Percentiles rank a stretch among this genome's conserved stretches.
Conservation (phyloP, 2,329 filamentous ascomycete species). For the Knoxdaviesia capensis region DNA sequence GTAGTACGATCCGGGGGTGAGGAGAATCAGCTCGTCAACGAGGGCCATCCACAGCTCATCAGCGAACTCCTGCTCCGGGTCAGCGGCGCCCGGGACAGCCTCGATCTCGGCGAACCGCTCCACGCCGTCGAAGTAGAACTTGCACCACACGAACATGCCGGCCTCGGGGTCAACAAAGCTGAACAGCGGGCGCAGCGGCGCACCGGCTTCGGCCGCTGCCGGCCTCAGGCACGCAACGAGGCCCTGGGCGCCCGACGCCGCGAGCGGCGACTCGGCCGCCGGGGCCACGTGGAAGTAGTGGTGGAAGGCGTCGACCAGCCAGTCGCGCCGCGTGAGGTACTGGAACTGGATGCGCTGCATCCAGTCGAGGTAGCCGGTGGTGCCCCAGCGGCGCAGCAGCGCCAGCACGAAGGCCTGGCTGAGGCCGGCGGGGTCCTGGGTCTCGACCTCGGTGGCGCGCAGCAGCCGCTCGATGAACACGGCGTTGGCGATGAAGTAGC, state of each 20-base stretch:
- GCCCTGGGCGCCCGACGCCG: constrained; percentile 4
- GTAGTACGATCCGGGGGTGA: constrained; percentile 13
- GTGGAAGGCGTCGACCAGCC: constrained; percentile 35
- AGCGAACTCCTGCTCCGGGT: constrained; percentile 9
- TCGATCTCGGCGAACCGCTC: constrained; percentile 8
- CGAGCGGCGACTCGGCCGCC: constrained; percentile 6
- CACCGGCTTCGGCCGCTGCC: neutral
- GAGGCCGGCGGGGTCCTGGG: constrained; percentile 49
- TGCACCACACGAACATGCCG: constrained; percentile 14
- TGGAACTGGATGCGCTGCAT: constrained; percentile 46
- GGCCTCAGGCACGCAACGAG: constrained; percentile 7
- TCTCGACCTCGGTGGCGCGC: constrained; percentile 23
- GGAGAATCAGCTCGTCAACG: constrained; percentile 8
- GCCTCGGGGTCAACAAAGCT: constrained; percentile 11
- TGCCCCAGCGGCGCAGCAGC: constrained; percentile 43
- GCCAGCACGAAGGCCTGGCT: constrained; percentile 23
- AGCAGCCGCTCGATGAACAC: constrained; percentile 11
- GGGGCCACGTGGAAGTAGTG: constrained; percentile 6
- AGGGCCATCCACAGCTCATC: constrained; percentile 7
- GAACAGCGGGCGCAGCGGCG: constrained; percentile 8
- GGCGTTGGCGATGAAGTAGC: constrained; percentile 33
- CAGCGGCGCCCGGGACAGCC: neutral
- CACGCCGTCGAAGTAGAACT: constrained; percentile 10
- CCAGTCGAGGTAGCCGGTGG: constrained; percentile 56
- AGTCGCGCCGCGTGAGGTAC: constrained; percentile 46